A percentile compares a stretch with the other conserved stretches of the same genome.
phyloP scores from a whole-genome alignment of 2,329 filamentous ascomycete genomes.

The Xylariaceae sp. region DNA sequence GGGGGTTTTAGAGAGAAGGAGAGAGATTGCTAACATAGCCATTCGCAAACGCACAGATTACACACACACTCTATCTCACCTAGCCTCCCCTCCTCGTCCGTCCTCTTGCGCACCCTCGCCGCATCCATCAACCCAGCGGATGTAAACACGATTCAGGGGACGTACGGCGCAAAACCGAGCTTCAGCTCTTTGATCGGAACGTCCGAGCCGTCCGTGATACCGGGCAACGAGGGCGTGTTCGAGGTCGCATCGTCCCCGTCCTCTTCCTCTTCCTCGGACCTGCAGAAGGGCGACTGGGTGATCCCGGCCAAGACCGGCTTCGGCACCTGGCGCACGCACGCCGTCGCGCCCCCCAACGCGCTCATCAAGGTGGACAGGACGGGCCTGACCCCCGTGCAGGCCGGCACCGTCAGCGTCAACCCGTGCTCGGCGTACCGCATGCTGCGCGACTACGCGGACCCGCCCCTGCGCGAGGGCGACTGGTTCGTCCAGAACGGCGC shows the following conservation, averaged over 20 bases:
- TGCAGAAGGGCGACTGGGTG: conserved; percentile 88
- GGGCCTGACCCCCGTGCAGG: conserved; percentile 76
- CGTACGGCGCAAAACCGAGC: conserved; percentile 84
- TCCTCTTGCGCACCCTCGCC: conserved; percentile 87
- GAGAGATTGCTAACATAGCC: conserved; percentile 2
- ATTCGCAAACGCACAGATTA: conserved; percentile 51
- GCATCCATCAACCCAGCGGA: conserved; percentile 96
- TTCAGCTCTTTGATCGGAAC: conserved; percentile 82
- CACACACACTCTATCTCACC: conserved; percentile 81
- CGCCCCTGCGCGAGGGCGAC: conserved; percentile 67
- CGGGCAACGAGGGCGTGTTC: conserved; percentile 91
- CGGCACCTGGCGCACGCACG: conserved; percentile 95
- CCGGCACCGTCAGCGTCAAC: conserved; percentile 88
- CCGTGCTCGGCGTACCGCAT: conserved; percentile 94
- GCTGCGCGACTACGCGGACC: conserved; percentile 75
- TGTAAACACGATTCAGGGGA: conserved; percentile 97
- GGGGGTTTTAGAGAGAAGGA: neutral
- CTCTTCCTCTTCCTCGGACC: conserved; percentile 63
- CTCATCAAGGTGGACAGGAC: conserved; percentile 62
- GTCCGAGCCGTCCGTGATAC: conserved; percentile 73
- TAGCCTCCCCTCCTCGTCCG: conserved; percentile 64
- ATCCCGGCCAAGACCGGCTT: conserved; percentile 83
- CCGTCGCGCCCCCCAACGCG: conserved; percentile 60
- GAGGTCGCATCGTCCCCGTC: conserved; percentile 71
- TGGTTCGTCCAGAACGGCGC: conserved; percentile 99